These are phyloP conservation scores for Coemansia sp. DNA, from an alignment of 192 early-diverging fungal species.

Conservation along the genomic window DNA sequence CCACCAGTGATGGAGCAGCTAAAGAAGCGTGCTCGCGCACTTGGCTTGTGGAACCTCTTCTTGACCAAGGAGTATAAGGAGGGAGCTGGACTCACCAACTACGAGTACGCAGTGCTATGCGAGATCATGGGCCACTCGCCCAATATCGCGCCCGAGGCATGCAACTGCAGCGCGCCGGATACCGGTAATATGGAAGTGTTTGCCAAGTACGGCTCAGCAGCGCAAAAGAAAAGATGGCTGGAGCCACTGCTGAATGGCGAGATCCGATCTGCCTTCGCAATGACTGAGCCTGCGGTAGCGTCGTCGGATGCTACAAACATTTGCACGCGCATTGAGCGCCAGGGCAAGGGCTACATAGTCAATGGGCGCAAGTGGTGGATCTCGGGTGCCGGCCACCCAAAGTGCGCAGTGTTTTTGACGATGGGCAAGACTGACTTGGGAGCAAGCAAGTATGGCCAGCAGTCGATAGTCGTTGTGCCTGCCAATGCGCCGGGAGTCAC, in stretches of 20 bases:
- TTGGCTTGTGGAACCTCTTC: constrained; percentile 98
- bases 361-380: constrained; percentile 98
- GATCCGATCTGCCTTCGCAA: constrained; percentile 97
- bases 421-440: constrained; percentile 80
- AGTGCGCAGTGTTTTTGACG: constrained; percentile 85
- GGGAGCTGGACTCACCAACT: constrained; percentile 85
- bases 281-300: constrained; percentile 95
- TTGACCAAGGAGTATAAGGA: constrained; percentile 76
- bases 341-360: constrained; percentile 64
- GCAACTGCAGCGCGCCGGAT: constrained; percentile 93
- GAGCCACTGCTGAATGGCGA: constrained; percentile 82
- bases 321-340: constrained; percentile 71
- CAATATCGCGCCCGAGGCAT: constrained; percentile 84
- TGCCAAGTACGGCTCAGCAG: constrained; percentile 86
- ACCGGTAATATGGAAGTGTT: constrained; percentile 99
- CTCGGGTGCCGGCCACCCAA: constrained; percentile 92
- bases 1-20: constrained; percentile 86
- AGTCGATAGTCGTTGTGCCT: constrained; percentile 87
- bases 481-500: constrained; percentile 77
- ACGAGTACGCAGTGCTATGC: constrained; percentile 92
- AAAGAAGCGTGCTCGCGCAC: constrained; percentile 77
- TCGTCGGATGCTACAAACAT: constrained; percentile 99
- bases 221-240: constrained; percentile 79
- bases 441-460: constrained; percentile 75
- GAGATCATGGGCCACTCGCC: constrained; percentile 84